phyloP scores from a whole-genome alignment of 2,329 filamentous ascomycete species.

The Seiridium unicorne region DNA sequence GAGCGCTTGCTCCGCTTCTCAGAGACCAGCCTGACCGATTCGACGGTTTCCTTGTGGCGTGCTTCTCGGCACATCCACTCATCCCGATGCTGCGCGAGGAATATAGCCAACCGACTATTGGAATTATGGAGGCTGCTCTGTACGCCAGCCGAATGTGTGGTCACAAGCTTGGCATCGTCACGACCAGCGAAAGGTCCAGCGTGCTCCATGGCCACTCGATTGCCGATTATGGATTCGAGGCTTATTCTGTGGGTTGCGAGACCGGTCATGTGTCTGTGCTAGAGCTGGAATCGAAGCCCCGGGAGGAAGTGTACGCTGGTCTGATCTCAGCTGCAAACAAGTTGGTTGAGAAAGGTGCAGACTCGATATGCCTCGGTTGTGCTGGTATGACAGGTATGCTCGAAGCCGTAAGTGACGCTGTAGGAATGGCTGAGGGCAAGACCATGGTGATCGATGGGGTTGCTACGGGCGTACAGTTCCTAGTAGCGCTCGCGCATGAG shows the following conservation, averaged over 20 bases:
- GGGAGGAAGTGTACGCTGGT: slow-evolving; percentile 34
- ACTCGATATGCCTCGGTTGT: slow-evolving; percentile 41
- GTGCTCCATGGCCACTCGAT: slow-evolving; percentile 39
- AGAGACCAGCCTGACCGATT: slow-evolving; percentile 29
- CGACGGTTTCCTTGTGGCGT: slow-evolving; percentile 47
- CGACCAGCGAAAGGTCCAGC: slow-evolving; percentile 35
- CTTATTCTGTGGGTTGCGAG: slow-evolving; percentile 40
- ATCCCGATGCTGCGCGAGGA: slow-evolving; percentile 45
- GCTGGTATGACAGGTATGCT: slow-evolving; percentile 47
- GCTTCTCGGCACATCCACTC: slow-evolving; percentile 46
- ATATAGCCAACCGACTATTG: slow-evolving; percentile 39
- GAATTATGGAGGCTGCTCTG: slow-evolving; percentile 47
- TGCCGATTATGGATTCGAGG: slow-evolving; percentile 36
- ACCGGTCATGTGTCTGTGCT: slow-evolving; percentile 38
- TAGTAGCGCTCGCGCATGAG: slow-evolving; percentile 43
- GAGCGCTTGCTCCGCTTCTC: slow-evolving; percentile 39
- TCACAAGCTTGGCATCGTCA: slow-evolving; percentile 41
- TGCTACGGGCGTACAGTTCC: slow-evolving; percentile 42
- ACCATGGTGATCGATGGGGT: slow-evolving; percentile 51
- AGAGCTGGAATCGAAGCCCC: slow-evolving; percentile 38
- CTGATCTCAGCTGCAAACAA: slow-evolving; percentile 35
- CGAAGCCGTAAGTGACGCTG: slow-evolving; percentile 41
- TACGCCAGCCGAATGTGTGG: slow-evolving; percentile 45
- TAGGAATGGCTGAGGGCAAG: slow-evolving; percentile 36
- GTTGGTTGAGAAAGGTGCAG: slow-evolving; percentile 30